phyloP scores from a whole-genome alignment of 768 basidiomycete genomes.

The Terana coerulea region DNA sequence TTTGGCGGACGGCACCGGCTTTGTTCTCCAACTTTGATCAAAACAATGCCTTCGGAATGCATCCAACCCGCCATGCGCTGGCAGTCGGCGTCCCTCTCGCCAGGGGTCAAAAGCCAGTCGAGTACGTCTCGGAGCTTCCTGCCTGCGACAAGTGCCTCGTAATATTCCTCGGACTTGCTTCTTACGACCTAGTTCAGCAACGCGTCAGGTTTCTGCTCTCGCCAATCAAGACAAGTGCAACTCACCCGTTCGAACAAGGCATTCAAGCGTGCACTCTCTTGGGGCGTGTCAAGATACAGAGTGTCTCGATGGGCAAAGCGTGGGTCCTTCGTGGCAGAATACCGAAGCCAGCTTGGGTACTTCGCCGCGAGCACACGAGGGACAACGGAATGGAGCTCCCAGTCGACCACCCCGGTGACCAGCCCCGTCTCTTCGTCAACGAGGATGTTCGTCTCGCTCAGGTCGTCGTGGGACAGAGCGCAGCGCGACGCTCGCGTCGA shows the following conservation, averaged over 20 bases:
- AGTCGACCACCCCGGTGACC: conserved; percentile 21
- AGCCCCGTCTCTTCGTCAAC: conserved; percentile 12
- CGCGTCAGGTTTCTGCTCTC: neutral
- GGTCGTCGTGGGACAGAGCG: conserved; percentile 19
- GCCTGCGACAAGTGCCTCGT: neutral
- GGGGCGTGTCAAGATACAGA: conserved; percentile 3
- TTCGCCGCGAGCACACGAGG: conserved; percentile 22
- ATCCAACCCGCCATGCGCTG: neutral
- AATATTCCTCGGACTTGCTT: neutral
- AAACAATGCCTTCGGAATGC: too few relatives aligned
- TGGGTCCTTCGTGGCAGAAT: conserved; percentile 19
- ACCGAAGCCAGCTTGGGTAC: conserved; percentile 24
- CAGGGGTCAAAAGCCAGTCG: neutral
- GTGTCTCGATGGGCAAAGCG: neutral
- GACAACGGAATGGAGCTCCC: conserved; percentile 19
- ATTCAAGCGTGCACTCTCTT: conserved; percentile 4
- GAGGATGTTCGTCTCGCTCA: conserved; percentile 15
- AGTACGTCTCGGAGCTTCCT: neutral
- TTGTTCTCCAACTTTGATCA: too few relatives aligned
- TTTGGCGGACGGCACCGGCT: too few relatives aligned
- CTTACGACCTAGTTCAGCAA: neutral
- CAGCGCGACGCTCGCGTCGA: conserved; percentile 6
- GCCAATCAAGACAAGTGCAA: neutral
- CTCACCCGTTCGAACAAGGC: conserved; percentile 7
- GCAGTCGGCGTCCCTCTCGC: neutral